Percentiles rank a stretch among this genome's conserved stretches.
phyloP scores from a whole-genome alignment of 352 stramenopile genomes.

The Phytophthora crassamura region DNA sequence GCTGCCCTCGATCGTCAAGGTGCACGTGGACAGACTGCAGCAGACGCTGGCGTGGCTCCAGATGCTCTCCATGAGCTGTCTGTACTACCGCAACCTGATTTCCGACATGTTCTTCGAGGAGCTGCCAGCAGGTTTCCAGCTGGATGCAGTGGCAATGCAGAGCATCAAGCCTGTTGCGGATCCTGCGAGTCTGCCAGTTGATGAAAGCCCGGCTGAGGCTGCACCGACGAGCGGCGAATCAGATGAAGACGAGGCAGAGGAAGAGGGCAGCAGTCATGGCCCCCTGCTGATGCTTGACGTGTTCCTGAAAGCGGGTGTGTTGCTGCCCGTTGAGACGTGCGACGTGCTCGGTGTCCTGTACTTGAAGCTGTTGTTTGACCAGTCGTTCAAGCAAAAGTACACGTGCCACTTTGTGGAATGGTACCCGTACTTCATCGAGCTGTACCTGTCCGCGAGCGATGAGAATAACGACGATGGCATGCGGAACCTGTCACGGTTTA shows the following conservation, averaged over 20 bases:
- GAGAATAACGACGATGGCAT: slow-evolving; percentile 81
- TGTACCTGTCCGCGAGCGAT: slow-evolving; percentile 70
- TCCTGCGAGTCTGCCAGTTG: slow-evolving; percentile 13
- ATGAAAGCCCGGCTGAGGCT: slow-evolving; percentile 22
- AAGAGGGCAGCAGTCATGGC: background rate
- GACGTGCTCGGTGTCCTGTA: slow-evolving; percentile 85
- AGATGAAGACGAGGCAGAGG: slow-evolving; percentile 24
- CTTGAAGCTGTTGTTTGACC: slow-evolving; percentile 83
- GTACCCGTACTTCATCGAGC: slow-evolving; percentile 83
- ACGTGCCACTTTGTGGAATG: slow-evolving; percentile 83
- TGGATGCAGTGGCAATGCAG: slow-evolving; percentile 28
- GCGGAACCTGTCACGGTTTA: slow-evolving; percentile 79
- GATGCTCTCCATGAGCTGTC: slow-evolving; percentile 73
- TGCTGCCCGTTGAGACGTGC: slow-evolving; percentile 74
- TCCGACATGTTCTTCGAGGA: slow-evolving; percentile 64
- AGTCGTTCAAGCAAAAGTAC: slow-evolving; percentile 83
- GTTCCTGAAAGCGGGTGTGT: slow-evolving; percentile 73
- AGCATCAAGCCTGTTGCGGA: background rate
- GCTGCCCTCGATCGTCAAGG: slow-evolving; percentile 56
- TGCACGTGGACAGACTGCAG: slow-evolving; percentile 62
- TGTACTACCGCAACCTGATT: slow-evolving; percentile 71
- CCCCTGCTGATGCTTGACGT: slow-evolving; percentile 63
- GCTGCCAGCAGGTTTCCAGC: slow-evolving; percentile 56
- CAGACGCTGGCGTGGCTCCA: slow-evolving; percentile 74
- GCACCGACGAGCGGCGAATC: slow-evolving; percentile 10